phyloP scores from a whole-genome alignment of 345 rosid species.

The Boechera divaricarpa region DNA sequence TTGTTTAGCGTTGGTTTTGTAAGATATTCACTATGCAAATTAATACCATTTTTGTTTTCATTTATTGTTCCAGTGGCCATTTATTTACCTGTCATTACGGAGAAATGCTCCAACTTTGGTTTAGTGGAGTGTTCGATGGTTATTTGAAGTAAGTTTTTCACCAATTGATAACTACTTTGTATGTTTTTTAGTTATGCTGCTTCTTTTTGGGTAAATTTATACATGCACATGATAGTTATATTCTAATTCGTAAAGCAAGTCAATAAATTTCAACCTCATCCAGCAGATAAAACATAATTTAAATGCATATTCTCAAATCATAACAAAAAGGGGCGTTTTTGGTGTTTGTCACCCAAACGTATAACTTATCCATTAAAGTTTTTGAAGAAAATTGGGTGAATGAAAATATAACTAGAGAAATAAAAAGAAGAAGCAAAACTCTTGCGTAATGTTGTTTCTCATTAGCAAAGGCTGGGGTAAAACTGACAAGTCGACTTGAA shows the following conservation, averaged over 20 bases:
- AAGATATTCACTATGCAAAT: not conserved
- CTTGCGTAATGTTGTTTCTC: not conserved
- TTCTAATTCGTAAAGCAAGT: not conserved
- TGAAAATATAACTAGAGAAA: not conserved
- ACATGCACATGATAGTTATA: no score
- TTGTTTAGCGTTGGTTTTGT: conserved; percentile 24
- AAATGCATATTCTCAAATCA: conserved; percentile 6
- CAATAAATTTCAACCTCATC: conserved; percentile 12
- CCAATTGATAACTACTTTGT: not conserved
- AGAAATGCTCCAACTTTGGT: not conserved
- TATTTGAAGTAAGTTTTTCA: not conserved
- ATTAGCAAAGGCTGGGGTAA: conserved; percentile 77
- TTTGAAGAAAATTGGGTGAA: conserved; percentile 4
- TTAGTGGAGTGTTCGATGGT: not conserved
- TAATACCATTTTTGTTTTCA: not conserved
- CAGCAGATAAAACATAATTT: conserved; percentile 24
- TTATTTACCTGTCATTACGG: not conserved
- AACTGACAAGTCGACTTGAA: conserved; percentile 67
- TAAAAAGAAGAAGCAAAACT: not conserved
- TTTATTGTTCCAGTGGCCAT: not conserved
- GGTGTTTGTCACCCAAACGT: conserved; percentile 3
- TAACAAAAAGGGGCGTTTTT: conserved; percentile 4
- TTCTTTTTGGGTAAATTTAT: not conserved
- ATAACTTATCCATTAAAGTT: not conserved
- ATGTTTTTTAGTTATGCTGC: not conserved